Evolutionary conservation across 1,284 basidiomycete species (phyloP).

Genomic region (Gomphus sp.): DNA sequence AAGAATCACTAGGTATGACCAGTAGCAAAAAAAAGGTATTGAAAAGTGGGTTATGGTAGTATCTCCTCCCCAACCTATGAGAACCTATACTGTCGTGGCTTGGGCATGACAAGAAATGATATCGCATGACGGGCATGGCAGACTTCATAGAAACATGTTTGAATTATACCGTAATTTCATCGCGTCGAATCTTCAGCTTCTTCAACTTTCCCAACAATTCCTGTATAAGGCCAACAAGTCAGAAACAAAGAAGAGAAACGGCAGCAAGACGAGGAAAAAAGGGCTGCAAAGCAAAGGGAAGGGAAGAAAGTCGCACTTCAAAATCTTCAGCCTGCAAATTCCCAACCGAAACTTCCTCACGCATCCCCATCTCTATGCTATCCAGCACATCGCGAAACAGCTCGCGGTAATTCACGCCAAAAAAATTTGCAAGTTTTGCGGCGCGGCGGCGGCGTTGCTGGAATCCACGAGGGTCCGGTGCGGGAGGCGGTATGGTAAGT

Average conservation of each 20-base stretch:
- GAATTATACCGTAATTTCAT: conserved; percentile 18
- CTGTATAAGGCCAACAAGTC: conserved; percentile 25
- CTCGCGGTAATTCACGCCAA: conserved; percentile 72
- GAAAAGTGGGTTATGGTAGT: too few relatives aligned
- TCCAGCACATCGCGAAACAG: conserved; percentile 67
- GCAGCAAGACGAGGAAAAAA: neutral
- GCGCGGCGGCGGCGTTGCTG: conserved; percentile 61
- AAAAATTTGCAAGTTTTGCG: conserved; percentile 74
- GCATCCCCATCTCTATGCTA: conserved; percentile 66
- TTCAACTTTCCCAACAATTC: conserved; percentile 53
- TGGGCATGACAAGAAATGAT: too few relatives aligned
- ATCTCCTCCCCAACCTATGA: too few relatives aligned
- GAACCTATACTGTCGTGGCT: too few relatives aligned
- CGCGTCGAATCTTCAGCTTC: conserved; percentile 46
- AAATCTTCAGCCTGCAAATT: conserved; percentile 56
- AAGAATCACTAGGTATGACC: neutral
- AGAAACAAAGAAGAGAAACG: neutral
- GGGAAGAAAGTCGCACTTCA: conserved; percentile 28
- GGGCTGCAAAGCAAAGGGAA: neutral
- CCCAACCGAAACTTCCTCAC: conserved; percentile 55
- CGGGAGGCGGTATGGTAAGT: conserved; percentile 19
- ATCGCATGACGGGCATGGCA: too few relatives aligned
- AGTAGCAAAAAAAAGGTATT: too few relatives aligned
- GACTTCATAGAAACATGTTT: neutral
- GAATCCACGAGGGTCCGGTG: conserved; percentile 45